These are phyloP conservation scores for Globisporangium sylvaticum DNA, from an alignment of 352 stramenopile species.

Conservation along the genomic window DNA sequence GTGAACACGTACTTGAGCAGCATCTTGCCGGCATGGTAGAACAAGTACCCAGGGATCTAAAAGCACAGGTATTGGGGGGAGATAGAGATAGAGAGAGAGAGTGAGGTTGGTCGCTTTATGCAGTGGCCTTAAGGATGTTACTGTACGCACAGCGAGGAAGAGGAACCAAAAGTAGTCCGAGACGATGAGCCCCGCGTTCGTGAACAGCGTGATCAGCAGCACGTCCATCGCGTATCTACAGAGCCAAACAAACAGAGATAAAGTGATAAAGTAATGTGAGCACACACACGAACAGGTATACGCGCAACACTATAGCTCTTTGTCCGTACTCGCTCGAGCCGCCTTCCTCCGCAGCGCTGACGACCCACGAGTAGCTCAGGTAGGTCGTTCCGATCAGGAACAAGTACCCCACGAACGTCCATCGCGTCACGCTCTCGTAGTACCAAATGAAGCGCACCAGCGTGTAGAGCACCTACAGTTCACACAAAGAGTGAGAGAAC, in stretches of 20 bases:
- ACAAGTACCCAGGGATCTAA: constrained; percentile 71
- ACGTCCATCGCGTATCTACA: constrained; percentile 81
- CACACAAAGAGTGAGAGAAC: no score
- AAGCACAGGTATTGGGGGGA: no score
- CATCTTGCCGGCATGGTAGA: constrained; percentile 76
- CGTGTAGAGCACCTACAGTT: constrained; percentile 73
- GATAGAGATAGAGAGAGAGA: no score
- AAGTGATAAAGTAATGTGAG: constrained; percentile 12
- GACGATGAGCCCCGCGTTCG: constrained; percentile 68
- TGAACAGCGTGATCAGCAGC: constrained; percentile 75
- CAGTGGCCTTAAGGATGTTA: no score
- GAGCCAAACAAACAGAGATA: not conserved
- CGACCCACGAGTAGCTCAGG: constrained; percentile 77
- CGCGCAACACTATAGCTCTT: not conserved
- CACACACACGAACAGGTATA: constrained; percentile 8
- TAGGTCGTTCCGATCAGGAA: constrained; percentile 72
- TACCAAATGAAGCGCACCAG: constrained; percentile 76
- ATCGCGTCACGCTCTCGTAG: constrained; percentile 54
- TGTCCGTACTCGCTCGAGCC: constrained; percentile 53
- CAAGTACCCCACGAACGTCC: constrained; percentile 64
- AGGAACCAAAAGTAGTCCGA: constrained; percentile 88
- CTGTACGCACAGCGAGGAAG: constrained; percentile 75
- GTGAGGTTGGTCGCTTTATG: no score
- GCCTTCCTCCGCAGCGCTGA: constrained; percentile 72
- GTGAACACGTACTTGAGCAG: constrained; percentile 85